These are phyloP conservation scores for Solanum appendiculatum DNA, from an alignment of 257 asterid species.

Conservation along the genomic window DNA sequence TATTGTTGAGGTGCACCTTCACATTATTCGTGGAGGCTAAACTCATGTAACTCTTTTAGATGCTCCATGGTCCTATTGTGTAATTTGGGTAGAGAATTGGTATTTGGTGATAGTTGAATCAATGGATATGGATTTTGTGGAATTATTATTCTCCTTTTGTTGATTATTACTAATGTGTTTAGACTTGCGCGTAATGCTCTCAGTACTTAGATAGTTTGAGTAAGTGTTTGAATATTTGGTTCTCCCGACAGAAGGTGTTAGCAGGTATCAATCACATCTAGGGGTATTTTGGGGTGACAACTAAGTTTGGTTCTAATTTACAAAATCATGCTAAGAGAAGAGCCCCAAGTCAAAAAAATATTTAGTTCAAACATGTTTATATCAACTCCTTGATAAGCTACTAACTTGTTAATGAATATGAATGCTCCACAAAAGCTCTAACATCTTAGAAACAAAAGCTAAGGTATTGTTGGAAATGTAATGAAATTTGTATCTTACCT, in stretches of 20 bases:
- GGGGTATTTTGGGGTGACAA: background rate
- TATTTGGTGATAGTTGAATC: background rate
- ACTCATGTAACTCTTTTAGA: background rate
- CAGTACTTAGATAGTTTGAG: background rate
- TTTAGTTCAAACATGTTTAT: background rate
- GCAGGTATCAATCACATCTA: background rate
- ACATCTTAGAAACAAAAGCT: background rate
- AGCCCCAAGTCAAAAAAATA: background rate
- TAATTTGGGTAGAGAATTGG: background rate
- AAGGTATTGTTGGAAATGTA: background rate
- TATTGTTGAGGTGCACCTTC: background rate
- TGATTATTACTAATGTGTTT: background rate
- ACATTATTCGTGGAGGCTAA: background rate
- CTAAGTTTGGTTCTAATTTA: background rate
- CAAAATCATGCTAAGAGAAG: background rate
- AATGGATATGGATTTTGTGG: background rate
- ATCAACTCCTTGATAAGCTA: background rate
- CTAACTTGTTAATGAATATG: background rate
- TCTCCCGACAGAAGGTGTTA: background rate
- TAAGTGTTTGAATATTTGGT: background rate
- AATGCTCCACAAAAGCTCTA: background rate
- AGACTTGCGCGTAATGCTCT: background rate
- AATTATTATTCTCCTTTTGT: background rate
- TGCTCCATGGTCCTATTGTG: background rate
- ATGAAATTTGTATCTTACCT: constrained; percentile 31